A percentile compares a stretch with the other conserved stretches of the same genome.
phyloP scores from a whole-genome alignment of 2,329 filamentous ascomycete genomes.

The Bipolaris zeicola region DNA sequence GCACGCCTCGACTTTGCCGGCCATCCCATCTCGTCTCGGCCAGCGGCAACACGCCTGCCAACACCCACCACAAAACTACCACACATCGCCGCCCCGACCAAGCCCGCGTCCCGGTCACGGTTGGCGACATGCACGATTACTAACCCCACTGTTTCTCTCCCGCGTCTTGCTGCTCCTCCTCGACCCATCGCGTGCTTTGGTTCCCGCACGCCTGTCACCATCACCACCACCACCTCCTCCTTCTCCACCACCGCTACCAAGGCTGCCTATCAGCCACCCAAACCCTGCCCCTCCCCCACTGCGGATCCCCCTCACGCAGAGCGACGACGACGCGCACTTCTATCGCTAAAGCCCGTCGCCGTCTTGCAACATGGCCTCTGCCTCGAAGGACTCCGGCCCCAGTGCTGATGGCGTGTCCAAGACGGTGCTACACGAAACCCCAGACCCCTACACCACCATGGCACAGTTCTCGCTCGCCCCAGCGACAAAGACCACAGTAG shows the following conservation, averaged over 20 bases:
- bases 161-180: conserved; percentile 13
- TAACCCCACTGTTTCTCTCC: conserved; percentile 4
- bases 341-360: not conserved
- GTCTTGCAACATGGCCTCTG: conserved; percentile 38
- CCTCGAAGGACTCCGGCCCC: conserved; percentile 31
- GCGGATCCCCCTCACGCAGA: not conserved
- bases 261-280: not conserved
- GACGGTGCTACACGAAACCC: conserved; percentile 30
- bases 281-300: not conserved
- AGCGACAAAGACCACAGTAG: conserved; percentile 68
- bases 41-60: conserved; percentile 14
- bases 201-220: conserved; percentile 13
- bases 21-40: conserved; percentile 1
- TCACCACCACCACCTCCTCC: conserved; percentile 8
- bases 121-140: conserved; percentile 19
- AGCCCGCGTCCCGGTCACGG: conserved; percentile 10
- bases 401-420: conserved; percentile 34
- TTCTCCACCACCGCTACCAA: conserved; percentile 8
- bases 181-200: conserved; percentile 16
- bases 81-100: conserved; percentile 5
- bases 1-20: conserved; percentile 1
- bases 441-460: conserved; percentile 52
- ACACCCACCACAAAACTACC: not conserved
- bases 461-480: conserved; percentile 67
- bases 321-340: not conserved